Conservation (phyloP, 75 land plant species). For the Picea sitchensis region DNA sequence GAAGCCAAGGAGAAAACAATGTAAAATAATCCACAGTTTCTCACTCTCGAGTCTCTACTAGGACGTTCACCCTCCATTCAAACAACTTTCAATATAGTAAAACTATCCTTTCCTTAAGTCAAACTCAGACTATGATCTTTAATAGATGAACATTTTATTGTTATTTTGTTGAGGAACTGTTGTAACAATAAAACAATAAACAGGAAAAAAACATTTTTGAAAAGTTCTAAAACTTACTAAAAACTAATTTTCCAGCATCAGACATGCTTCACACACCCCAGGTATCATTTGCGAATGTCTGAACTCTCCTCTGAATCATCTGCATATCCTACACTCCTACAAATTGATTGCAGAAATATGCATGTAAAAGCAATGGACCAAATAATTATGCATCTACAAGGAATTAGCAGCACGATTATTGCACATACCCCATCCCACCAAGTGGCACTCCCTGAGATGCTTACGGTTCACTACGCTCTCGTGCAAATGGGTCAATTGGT, state of each 20-base stretch:
- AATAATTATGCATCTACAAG: neutral
- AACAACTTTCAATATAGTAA: too few relatives aligned
- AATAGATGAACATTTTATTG: neutral
- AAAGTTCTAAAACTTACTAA: too few relatives aligned
- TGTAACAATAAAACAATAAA: neutral
- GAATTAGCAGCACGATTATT: neutral
- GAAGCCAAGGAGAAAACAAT: neutral
- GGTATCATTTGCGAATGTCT: too few relatives aligned
- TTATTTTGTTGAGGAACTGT: neutral
- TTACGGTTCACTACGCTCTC: constrained; percentile 75
- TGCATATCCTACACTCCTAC: constrained; percentile 88
- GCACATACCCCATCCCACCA: constrained; percentile 98
- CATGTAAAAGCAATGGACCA: neutral
- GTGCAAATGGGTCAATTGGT: constrained; percentile 95
- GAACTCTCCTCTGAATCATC: too few relatives aligned
- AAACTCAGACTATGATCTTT: neutral
- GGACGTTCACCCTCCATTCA: neutral
- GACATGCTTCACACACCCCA: too few relatives aligned
- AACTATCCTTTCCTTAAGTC: neutral
- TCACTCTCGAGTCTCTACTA: neutral
- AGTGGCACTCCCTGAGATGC: constrained; percentile 98
- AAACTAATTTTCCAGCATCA: too few relatives aligned
- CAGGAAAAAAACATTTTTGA: neutral
- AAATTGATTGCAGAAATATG: neutral
- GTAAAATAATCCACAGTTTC: neutral